Conservation (phyloP, 2,329 filamentous ascomycete species). For the Gnomoniopsis smithogilvyi region DNA sequence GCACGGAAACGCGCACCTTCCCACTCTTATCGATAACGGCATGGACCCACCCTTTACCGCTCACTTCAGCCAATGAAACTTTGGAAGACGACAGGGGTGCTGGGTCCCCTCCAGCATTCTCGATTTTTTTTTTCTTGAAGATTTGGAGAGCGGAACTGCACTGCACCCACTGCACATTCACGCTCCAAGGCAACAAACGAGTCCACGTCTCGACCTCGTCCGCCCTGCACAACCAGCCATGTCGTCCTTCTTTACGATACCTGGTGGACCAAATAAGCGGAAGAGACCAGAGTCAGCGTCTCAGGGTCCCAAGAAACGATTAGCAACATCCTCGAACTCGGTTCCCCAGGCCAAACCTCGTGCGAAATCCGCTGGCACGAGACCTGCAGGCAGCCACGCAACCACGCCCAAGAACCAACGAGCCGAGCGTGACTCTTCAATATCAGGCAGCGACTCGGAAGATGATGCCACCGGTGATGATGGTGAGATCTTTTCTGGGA, state of each 20-base stretch:
- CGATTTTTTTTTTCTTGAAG: constrained; percentile 14
- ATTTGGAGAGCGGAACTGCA: constrained; percentile 9
- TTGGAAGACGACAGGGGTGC: neutral
- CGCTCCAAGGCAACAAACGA: constrained; percentile 23
- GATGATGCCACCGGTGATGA: constrained; percentile 41
- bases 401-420: constrained; percentile 36
- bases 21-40: constrained; percentile 4
- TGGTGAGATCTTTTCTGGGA: constrained; percentile 28
- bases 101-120: constrained; percentile 8
- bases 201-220: constrained; percentile 7
- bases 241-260: constrained; percentile 95
- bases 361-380: constrained; percentile 30
- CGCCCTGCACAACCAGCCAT: constrained; percentile 44
- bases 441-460: constrained; percentile 78
- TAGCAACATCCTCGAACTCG: constrained; percentile 43
- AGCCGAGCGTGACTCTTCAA: constrained; percentile 66
- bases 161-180: neutral
- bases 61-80: neutral
- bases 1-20: constrained; percentile 14
- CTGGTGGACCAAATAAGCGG: constrained; percentile 84
- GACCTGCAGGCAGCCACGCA: constrained; percentile 25
- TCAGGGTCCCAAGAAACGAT: constrained; percentile 58
- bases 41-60: neutral
- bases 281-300: constrained; percentile 61
- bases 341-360: constrained; percentile 35